Conservation (phyloP, 176 grass and related monocot genomes). For the Oryza nivara region DNA sequence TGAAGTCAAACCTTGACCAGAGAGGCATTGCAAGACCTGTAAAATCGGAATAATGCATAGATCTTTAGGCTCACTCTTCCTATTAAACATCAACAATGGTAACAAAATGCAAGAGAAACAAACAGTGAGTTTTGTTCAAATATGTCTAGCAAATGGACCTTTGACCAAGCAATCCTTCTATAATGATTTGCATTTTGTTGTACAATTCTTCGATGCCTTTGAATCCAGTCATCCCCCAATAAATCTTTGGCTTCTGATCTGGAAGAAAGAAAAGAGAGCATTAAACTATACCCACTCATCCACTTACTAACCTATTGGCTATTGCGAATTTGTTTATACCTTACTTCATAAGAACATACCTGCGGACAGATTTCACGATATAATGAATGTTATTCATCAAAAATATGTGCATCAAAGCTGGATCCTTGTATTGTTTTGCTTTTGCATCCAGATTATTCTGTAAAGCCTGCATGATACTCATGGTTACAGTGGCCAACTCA, state of each 20-base stretch:
- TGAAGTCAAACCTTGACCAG: constrained; percentile 71
- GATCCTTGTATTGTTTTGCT: constrained; percentile 97
- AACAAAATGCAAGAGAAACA: constrained; percentile 22
- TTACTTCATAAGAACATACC: constrained; percentile 52
- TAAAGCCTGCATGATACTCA: constrained; percentile 95
- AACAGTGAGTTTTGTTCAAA: neutral
- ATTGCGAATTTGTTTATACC: constrained; percentile 11
- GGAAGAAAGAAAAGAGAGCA: constrained; percentile 26
- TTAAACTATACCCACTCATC: neutral
- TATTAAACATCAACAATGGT: neutral
- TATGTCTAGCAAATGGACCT: constrained; percentile 51
- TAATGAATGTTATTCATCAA: constrained; percentile 99
- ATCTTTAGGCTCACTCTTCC: neutral
- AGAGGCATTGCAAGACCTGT: constrained; percentile 80
- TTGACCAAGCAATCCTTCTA: constrained; percentile 92
- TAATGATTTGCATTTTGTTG: constrained; percentile 97
- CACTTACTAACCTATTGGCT: neutral
- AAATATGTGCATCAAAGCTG: constrained; percentile 82
- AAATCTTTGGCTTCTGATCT: constrained; percentile 96
- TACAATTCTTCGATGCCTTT: constrained; percentile 91
- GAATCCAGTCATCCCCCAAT: constrained; percentile 96
- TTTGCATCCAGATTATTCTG: constrained; percentile 91
- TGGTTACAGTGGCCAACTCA: constrained; percentile 80
- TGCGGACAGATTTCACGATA: constrained; percentile 87
- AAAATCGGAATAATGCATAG: neutral